Base-by-base conservation (phyloP, 169 alveolate genomes). In the Plasmodium gonderi region DNA sequence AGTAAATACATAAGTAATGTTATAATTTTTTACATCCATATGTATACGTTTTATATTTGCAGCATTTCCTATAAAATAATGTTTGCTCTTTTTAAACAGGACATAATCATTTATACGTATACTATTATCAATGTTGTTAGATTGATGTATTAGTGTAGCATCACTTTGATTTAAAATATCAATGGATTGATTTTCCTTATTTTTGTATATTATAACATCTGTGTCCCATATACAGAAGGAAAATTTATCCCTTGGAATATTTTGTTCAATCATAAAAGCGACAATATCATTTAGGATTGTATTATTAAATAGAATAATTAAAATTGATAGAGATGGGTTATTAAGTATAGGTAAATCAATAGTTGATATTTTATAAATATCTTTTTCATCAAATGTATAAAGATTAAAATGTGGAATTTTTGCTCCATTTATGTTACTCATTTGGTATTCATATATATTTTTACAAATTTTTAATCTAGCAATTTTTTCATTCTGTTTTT, bases 341-440 rank as follows among this genome's bases (percentile, higher is more conserved):
- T 90, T 90, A 31, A 76, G 51, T 67, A 90, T 42, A 38, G 94
- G 94, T 67, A 90, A 54, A 78, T 90, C 94, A 49, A 90, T 72
- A 12, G 94, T 77, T 12, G 94, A 90, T 17, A 90, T 42, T 90
- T 77, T 90, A 69, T 90, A 90, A 14, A 90, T 49, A 77, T 14
- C 1, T 64, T 90, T 90, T 38, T 36, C 20, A 23, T 36, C 82
- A 60, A 77, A 60, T 76, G 94, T 78, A 23, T 90, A 90, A n/a
- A 90, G 49, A 67, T 47, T 76, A 78, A 90, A 90, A 65, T 90
- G 94, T 3, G 94, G 94, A 4, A 90, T 90, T 90, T 90, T 90
- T 0, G 91, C 23, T 69, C 94, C 94, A 67, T 42, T 79, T 36
- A 90, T 8, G 44, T 42, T 76, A n/a, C 68, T 64, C 31, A 90